Evolutionary conservation across 257 asterid species (phyloP).

Genomic region (Leptodermis oblonga): DNA sequence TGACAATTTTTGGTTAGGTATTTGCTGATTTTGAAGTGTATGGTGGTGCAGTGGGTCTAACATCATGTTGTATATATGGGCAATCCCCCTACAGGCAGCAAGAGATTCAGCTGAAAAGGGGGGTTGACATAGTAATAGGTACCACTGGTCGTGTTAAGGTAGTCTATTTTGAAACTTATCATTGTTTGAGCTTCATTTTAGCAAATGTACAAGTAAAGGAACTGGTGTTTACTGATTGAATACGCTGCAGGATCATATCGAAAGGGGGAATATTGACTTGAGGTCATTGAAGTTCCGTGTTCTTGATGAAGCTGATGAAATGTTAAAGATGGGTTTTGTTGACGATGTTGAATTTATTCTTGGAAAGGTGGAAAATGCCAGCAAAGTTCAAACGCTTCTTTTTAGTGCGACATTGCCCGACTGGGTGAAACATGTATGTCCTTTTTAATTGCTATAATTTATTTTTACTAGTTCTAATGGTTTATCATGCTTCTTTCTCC

Average conservation of each 20-base stretch:
- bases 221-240: constrained; percentile 9
- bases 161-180: not conserved
- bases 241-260: constrained; percentile 68
- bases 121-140: constrained; percentile 84
- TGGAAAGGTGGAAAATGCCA: constrained; percentile 81
- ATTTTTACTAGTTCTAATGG: not conserved
- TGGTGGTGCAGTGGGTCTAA: constrained; percentile 75
- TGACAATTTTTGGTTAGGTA: constrained; percentile 38
- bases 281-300: constrained; percentile 77
- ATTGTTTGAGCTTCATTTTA: not conserved
- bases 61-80: constrained; percentile 80
- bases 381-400: constrained; percentile 88
- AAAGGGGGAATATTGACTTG: constrained; percentile 77
- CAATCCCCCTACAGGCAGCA: constrained; percentile 73
- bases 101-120: constrained; percentile 53
- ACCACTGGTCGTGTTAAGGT: constrained; percentile 98
- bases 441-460: not conserved
- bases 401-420: constrained; percentile 92
- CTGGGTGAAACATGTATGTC: constrained; percentile 79
- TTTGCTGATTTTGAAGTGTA: constrained; percentile 66
- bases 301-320: constrained; percentile 99
- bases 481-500: not conserved
- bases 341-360: constrained; percentile 97
- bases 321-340: constrained; percentile 98
- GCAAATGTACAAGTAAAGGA: not conserved